Conservation (phyloP, 768 basidiomycete genomes). For the Chalciporus pseudorubinellus region DNA sequence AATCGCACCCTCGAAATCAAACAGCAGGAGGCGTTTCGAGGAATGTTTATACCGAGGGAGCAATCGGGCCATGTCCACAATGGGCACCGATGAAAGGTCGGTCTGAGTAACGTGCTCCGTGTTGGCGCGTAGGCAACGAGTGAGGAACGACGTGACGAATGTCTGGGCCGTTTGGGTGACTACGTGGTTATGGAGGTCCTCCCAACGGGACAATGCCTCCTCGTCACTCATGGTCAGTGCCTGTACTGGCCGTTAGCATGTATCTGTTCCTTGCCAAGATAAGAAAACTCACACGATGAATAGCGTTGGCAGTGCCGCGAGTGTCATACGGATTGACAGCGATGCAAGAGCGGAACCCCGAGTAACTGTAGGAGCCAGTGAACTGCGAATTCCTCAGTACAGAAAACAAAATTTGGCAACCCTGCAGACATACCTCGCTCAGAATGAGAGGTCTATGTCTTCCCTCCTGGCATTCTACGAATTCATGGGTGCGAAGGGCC, state of each 20-base stretch:
- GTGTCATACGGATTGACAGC: conserved; percentile 86
- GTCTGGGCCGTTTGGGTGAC: conserved; percentile 84
- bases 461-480: conserved; percentile 80
- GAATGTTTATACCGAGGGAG: conserved; percentile 68
- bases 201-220: conserved; percentile 74
- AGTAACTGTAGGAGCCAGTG: conserved; percentile 82
- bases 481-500: conserved; percentile 79
- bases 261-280: no score
- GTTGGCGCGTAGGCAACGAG: conserved; percentile 67
- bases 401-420: neutral
- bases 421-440: conserved; percentile 56
- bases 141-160: conserved; percentile 78
- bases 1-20: conserved; percentile 82
- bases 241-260: conserved; percentile 18
- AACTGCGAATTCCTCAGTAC: conserved; percentile 45
- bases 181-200: conserved; percentile 84
- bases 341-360: conserved; percentile 83
- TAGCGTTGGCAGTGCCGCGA: conserved; percentile 80
- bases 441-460: conserved; percentile 68
- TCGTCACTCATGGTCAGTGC: conserved; percentile 77
- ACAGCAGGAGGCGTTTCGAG: conserved; percentile 58
- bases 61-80: conserved; percentile 48
- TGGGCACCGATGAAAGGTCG: conserved; percentile 35
- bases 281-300: conserved; percentile 43
- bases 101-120: conserved; percentile 53